Conservation (phyloP, 2,329 filamentous ascomycete species). For the Chaetomium strumarium region DNA sequence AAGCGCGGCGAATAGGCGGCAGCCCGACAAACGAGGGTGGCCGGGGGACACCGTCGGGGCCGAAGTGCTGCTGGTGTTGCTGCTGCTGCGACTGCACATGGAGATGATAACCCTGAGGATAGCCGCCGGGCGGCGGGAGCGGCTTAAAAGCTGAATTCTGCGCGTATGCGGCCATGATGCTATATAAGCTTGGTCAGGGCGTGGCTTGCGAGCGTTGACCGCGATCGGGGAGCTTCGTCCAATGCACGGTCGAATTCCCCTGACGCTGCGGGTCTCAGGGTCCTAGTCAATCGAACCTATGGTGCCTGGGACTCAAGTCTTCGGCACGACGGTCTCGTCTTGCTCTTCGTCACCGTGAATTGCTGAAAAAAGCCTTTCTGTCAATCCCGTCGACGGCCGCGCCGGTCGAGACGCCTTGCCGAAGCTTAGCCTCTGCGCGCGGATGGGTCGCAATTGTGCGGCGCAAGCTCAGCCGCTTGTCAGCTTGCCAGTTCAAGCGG, state of each 20-base stretch:
- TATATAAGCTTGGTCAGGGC: too few species aligned
- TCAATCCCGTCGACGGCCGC: neutral
- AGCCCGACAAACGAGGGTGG: conserved; percentile 50
- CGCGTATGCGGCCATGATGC: conserved; percentile 23
- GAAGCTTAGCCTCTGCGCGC: neutral
- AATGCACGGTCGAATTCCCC: neutral
- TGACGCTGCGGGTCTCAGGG: neutral
- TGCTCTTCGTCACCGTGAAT: neutral
- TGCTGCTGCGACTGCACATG: conserved; percentile 15
- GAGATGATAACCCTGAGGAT: conserved; percentile 16
- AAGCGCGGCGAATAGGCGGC: conserved; percentile 53
- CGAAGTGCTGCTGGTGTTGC: conserved; percentile 19
- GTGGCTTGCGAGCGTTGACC: neutral
- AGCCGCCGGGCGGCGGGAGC: conserved; percentile 15
- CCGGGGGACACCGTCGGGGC: conserved; percentile 32
- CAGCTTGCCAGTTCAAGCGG: neutral
- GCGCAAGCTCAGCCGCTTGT: neutral
- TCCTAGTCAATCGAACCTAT: neutral
- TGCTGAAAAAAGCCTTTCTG: neutral
- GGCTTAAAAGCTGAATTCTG: conserved; percentile 20
- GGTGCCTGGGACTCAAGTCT: neutral
- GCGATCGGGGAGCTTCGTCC: neutral
- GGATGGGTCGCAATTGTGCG: neutral
- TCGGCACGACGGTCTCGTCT: neutral
- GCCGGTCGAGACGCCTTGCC: too few species aligned